Evolutionary conservation across 2,329 filamentous ascomycete genomes (phyloP), one percentile per base, ranked within the genome.

Genomic region (Aureobasidium namibiae): DNA sequence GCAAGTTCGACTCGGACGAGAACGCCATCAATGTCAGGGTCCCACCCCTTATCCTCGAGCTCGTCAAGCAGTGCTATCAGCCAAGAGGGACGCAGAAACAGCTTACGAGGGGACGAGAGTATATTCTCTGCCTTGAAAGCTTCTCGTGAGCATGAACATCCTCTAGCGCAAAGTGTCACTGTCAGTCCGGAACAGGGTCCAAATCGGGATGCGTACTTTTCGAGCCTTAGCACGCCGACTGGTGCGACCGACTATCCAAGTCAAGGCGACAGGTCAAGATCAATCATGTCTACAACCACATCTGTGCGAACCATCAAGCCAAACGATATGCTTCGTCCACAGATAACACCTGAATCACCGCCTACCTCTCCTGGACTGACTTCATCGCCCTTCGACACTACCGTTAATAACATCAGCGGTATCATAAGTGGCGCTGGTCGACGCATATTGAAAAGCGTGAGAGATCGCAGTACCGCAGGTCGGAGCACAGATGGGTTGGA

Each of bases 111-210:
- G 5, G 82, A 85, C 59, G 82, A 87, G 61, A 73, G 76, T 38
- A 74, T 82, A n/a, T 73, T 75, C 53, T 75, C 79, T 33, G 75
- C 77, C 6, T 69, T 82, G 41, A 78, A 78, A 61, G 70, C 75
- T 48, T 77, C 77, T 44, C 72, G 76, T 65, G 78, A 80, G 56
- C 73, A 75, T 50, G 87, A 90, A 56, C 89, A 92, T 69, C 88
- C 89, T 21, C 74, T 92, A 42, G 84, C 88, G 18, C 86, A 89
- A 65, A 92, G 88, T 68, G 81, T 89, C 50, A 85, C 83, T 36
- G 87, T 82, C 18, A 89, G 85, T 67, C 88, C 88, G 1, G 82
- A 86, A 49, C 54, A 46, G 23, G 21, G 49, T 8, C 64, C 65
- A 3, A 63, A 59, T 11, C 61, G 58, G 5, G 54, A 56, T 3